These are phyloP conservation scores for Protomyces macrosporus DNA, from an alignment of 1,139 yeast genomes.

Conservation along the genomic window DNA sequence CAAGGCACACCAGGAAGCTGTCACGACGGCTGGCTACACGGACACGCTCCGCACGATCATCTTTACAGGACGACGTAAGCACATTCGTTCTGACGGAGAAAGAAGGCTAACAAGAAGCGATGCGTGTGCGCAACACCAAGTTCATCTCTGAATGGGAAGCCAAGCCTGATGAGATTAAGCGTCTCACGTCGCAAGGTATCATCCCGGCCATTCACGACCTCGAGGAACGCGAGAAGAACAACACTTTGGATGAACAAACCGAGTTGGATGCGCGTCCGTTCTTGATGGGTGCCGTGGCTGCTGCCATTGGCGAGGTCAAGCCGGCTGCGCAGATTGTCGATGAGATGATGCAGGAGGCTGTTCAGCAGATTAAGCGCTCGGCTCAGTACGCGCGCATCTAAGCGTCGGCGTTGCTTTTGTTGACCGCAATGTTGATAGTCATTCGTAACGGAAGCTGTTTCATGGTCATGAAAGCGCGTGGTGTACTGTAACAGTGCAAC, in stretches of 20 bases:
- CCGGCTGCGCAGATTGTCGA: slow-evolving; percentile 36
- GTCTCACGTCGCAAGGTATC: slow-evolving; percentile 33
- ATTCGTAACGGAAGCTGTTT: no score
- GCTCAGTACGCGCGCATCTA: not conserved
- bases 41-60: slow-evolving; percentile 35
- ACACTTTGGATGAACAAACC: slow-evolving; percentile 28
- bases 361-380: slow-evolving; percentile 15
- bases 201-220: slow-evolving; percentile 34
- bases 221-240: slow-evolving; percentile 32
- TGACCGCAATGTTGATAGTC: no score
- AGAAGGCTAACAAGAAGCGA: not conserved
- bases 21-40: slow-evolving; percentile 33
- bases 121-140: not conserved
- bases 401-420: no score
- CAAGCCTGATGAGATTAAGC: slow-evolving; percentile 33
- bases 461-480: no score
- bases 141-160: slow-evolving; percentile 33
- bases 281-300: slow-evolving; percentile 36
- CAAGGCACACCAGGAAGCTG: slow-evolving; percentile 34
- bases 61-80: slow-evolving; percentile 34
- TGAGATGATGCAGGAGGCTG: slow-evolving; percentile 35
- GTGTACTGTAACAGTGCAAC: no score
- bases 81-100: no score
- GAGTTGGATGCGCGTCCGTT: slow-evolving; percentile 29
- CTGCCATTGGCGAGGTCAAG: slow-evolving; percentile 33